Base-by-base conservation (phyloP, 306 rosid species). In the Prunus armeniaca region DNA sequence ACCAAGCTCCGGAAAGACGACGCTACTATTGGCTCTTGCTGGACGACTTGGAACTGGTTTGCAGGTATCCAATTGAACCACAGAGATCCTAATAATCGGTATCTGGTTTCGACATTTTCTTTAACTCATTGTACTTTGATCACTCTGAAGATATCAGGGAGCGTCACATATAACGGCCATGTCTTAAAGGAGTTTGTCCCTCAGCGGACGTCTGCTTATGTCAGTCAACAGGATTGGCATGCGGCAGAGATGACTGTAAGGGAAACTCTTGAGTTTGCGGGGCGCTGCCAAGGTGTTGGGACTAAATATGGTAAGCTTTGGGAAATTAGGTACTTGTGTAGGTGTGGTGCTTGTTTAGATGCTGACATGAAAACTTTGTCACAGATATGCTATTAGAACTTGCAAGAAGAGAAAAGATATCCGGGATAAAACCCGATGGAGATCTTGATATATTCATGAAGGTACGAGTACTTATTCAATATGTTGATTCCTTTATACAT, bases 361-460 rank as follows among this genome's bases (percentile, higher is more conserved):
- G 77, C 72, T 60, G 24, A 71, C 24, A 80, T 83, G 58, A 79
- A 51, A 72, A 71, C 61, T 79, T 38, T 65, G 78, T 67, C 62
- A 76, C 84, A 96, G 99, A 96, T 78, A 93, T 96, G 99, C 76
- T 96, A 73, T 28, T 93, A 82, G 99, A 96, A 75, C 99, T 96
- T 63, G 93, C 99, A 63, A 87, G 99, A 88, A 92, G 99, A 85
- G 99, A 96, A 82, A 96, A 96, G 86, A 82, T 87, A 78, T 82
- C 86, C 14, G 98, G 98, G 80, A 93, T 96, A 83, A 96, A 91
- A 82, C 99, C 99, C 4, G 97, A 96, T 73, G 93, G 84, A 79
- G 99, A 96, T 87, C 99, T 96, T 76, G 99, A 96, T 82, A 77
- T 96, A 84, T 93, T 96, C 86, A 91, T 96, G 97, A 96, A 96